Evolutionary conservation across 495 filamentous ascomycete genomes (phyloP), one percentile per base, ranked within the genome.

Genomic region (Hamigera avellanea): DNA sequence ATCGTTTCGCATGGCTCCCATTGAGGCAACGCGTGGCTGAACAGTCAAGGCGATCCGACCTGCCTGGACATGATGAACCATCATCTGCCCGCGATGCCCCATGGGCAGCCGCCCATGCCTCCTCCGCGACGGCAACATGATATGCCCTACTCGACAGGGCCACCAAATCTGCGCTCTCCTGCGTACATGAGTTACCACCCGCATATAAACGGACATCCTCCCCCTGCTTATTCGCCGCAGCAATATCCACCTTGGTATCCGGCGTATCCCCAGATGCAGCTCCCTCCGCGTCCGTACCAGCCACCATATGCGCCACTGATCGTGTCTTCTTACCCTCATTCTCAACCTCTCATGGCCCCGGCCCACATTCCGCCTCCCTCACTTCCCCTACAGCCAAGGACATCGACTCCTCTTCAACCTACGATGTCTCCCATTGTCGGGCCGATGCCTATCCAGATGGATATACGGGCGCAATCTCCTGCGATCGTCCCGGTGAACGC

Each of bases 61-160:
- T 56, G 56, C 50, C 56, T 49, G 47, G 52, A 60, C 60, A 64
- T 60, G 54, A 75, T 75, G 65, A 75, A 73, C 52, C 64, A 68
- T 46, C 66, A 73, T 48, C 46, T 70, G 50, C 61, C 70, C 44
- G 57, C 62, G 36, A 60, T 71, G 57, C 62, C 67, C 44, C 69
- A 68, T 61, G 67, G 67, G 60, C 70, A 69, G 58, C 65, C 68
- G 37, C 66, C 70, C 26, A 64, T 72, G 51, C 62, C 64, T 32
- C 55, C 60, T 37, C 57, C 61, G 8, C 55, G 69, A 43, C 52
- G 67, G 39, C 68, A 67, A 44, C 66, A 69, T 45, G 71, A 72
- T 18, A 51, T 65, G 32, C 45, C 59, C 26, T 74, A 72, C 46
- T 48, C 61, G 16, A 46, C 62, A n/a, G 59, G 43, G 2, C 60